phyloP scores from a whole-genome alignment of 1,284 basidiomycete genomes.

The Somion occarium region DNA sequence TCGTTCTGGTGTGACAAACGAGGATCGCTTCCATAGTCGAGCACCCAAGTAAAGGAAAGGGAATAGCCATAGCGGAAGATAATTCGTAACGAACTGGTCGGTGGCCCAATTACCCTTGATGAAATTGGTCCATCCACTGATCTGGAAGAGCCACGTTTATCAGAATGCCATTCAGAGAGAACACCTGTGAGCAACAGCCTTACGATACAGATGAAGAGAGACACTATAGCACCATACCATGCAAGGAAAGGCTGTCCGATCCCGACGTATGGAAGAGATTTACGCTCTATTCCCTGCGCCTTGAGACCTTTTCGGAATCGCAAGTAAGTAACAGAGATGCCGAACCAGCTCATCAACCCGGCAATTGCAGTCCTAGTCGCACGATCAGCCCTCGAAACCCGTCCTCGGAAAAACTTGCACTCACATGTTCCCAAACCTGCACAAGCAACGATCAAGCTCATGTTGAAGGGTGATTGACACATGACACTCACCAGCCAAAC shows the following conservation, averaged over 20 bases:
- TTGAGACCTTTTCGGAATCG: constrained; percentile 76
- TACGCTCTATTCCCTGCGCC: constrained; percentile 68
- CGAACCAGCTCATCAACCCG: constrained; percentile 80
- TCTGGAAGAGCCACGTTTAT: constrained; percentile 45
- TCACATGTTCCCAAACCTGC: constrained; percentile 73
- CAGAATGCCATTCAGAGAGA: too few species aligned
- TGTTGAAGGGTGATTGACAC: too few species aligned
- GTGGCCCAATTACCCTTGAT: constrained; percentile 57
- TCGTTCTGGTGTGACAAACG: constrained; percentile 44
- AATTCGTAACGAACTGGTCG: constrained; percentile 71
- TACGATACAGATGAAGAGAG: constrained; percentile 64
- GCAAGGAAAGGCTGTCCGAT: constrained; percentile 67
- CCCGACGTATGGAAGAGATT: constrained; percentile 60
- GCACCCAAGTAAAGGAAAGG: constrained; percentile 64
- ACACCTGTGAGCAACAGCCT: constrained; percentile 33
- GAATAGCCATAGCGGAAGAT: constrained; percentile 73
- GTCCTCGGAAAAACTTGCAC: constrained; percentile 3
- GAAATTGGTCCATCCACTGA: constrained; percentile 77
- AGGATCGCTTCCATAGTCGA: constrained; percentile 46
- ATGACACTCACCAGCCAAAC: constrained; percentile 40
- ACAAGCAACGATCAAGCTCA: too few species aligned
- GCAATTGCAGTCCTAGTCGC: constrained; percentile 49
- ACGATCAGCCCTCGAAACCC: constrained; percentile 1
- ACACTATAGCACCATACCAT: constrained; percentile 56
- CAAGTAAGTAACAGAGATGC: constrained; percentile 75